These are phyloP conservation scores for Epichloe coenophiala DNA, from an alignment of 2,329 filamentous ascomycete species.

Conservation along the genomic window DNA sequence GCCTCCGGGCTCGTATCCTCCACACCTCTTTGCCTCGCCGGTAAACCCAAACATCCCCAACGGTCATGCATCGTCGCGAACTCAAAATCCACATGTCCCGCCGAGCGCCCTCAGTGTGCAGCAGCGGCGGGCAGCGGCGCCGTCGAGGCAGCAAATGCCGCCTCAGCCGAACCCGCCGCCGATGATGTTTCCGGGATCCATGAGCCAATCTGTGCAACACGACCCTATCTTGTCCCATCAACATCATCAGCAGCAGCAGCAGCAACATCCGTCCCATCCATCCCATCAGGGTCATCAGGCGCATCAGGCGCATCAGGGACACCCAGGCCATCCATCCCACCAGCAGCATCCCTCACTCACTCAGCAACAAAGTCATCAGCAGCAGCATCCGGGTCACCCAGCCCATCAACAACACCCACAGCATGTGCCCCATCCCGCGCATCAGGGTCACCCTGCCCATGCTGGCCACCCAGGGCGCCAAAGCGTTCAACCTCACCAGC, in stretches of 20 bases:
- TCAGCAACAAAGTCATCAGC: constrained; percentile 15
- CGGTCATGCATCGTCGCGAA: constrained; percentile 26
- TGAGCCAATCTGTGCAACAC: constrained; percentile 29
- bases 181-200: constrained; percentile 23
- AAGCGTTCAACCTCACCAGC: constrained; percentile 12
- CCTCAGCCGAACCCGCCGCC: constrained; percentile 23
- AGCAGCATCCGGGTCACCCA: constrained; percentile 7
- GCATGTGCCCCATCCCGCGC: constrained; percentile 13
- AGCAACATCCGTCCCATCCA: constrained; percentile 14
- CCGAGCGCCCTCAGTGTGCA: constrained; percentile 33
- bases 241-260: constrained; percentile 21
- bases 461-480: constrained; percentile 13
- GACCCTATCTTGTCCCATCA: constrained; percentile 31
- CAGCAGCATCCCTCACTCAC: constrained; percentile 10
- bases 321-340: constrained; percentile 14
- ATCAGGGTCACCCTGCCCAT: constrained; percentile 11
- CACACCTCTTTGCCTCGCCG: constrained; percentile 38
- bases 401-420: constrained; percentile 13
- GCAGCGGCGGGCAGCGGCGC: constrained; percentile 28
- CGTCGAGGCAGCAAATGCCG: constrained; percentile 32
- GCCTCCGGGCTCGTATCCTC: constrained; percentile 32
- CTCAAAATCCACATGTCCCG: constrained; percentile 31
- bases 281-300: constrained; percentile 11
- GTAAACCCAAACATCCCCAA: constrained; percentile 34
- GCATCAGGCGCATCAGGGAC: constrained; percentile 16